Percentiles rank a stretch among this genome's conserved stretches.
These are phyloP conservation scores for Solanum etuberosum DNA, from an alignment of 257 asterid species.

Conservation along the genomic window DNA sequence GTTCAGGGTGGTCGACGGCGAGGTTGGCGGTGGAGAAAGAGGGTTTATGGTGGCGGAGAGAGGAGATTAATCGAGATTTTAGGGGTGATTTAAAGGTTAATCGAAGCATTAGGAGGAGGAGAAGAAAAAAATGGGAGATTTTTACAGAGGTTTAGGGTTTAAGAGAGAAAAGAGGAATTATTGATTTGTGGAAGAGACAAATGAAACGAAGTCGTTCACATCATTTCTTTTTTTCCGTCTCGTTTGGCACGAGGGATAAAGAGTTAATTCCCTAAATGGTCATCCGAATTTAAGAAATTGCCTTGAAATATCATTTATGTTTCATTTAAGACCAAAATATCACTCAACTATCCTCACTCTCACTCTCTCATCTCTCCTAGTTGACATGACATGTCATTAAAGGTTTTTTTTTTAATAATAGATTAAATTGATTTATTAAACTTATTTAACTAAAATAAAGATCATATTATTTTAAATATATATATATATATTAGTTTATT, in stretches of 20 bases:
- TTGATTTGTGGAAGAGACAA: neutral
- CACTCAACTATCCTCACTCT: no score
- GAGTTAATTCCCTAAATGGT: no score
- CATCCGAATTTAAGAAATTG: no score
- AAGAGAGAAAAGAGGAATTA: neutral
- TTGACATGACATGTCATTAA: no score
- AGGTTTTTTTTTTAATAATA: no score
- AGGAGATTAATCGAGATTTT: conserved; percentile 12
- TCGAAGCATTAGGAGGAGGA: conserved; percentile 16
- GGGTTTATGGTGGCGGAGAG: conserved; percentile 1
- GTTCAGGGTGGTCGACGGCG: conserved; percentile 10
- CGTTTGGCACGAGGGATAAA: neutral
- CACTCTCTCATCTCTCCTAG: no score
- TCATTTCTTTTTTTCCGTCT: fast-evolving
- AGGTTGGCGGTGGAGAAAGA: conserved; percentile 17
- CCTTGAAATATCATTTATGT: no score
- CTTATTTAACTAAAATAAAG: no score
- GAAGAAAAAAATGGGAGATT: neutral
- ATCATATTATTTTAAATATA: no score
- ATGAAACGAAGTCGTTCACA: neutral
- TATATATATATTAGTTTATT: no score
- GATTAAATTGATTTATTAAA: no score
- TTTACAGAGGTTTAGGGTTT: conserved; percentile 32
- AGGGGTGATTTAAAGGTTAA: conserved; percentile 26
- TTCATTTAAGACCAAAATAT: no score